Evolutionary conservation across 2,329 filamentous ascomycete genomes (phyloP).

Genomic region (Fusarium sp.): DNA sequence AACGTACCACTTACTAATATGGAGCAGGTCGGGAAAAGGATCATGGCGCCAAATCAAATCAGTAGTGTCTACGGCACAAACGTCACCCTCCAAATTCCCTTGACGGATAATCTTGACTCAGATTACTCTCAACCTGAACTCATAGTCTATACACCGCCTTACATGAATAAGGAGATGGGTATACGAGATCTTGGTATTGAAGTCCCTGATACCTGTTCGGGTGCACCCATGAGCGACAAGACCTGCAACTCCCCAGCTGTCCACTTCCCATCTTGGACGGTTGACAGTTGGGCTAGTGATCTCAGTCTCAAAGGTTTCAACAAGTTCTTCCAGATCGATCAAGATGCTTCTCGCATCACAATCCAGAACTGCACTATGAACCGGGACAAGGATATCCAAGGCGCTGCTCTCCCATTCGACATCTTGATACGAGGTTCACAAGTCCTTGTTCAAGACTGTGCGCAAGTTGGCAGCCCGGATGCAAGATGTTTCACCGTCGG

Average conservation of each 20-base stretch:
- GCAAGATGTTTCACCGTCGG: conserved; percentile 35
- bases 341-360: conserved; percentile 33
- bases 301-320: conserved; percentile 38
- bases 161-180: conserved; percentile 28
- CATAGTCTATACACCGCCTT: conserved; percentile 22
- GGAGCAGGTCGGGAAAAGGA: conserved; percentile 10
- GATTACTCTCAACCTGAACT: conserved; percentile 26
- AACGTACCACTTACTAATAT: not conserved
- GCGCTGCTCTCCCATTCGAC: conserved; percentile 29
- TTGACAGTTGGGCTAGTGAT: conserved; percentile 34
- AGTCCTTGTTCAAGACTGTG: conserved; percentile 32
- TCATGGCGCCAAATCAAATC: conserved; percentile 29
- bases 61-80: conserved; percentile 20
- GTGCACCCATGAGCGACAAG: not conserved
- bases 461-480: conserved; percentile 9
- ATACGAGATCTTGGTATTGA: conserved; percentile 22
- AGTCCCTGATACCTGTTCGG: conserved; percentile 24
- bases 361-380: conserved; percentile 26
- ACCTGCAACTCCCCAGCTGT: conserved; percentile 33
- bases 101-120: conserved; percentile 33
- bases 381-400: conserved; percentile 19
- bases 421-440: conserved; percentile 37
- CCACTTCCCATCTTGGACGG: conserved; percentile 35
- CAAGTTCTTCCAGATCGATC: conserved; percentile 29
- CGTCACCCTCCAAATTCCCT: conserved; percentile 29